Evolutionary conservation across 2,329 filamentous ascomycete species (phyloP), one percentile per base, ranked within the genome.

Genomic region (Cercospora zeina): DNA sequence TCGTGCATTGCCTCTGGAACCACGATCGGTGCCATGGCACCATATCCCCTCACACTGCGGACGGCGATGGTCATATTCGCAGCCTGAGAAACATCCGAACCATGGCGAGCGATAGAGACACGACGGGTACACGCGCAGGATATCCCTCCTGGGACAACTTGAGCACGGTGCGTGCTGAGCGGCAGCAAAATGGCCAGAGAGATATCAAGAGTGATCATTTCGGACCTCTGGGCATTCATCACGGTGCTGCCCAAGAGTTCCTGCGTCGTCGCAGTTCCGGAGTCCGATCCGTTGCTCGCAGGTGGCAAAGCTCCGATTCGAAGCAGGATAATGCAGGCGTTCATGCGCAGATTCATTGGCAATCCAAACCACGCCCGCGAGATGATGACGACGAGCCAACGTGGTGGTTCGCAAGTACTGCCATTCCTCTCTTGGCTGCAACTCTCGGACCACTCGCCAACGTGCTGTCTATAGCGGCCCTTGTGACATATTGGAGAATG

Each of bases 391-490:
- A 72, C 27, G 69, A 73, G 53, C 68, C 72, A 36, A 67, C 72
- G 58, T 75, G 73, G 73, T 75, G 73, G 73, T 75, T 75, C 55
- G 73, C 73, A 4, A 71, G 70, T 16, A 75, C 72, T 3, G 73
- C 72, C 16, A 74, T 75, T 13, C 73, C 73, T 33, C 85, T 97
- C 72, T 83, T 95, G 10, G 91, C 92, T 1, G 92, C 91, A 34
- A 91, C 92, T 0, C 83, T 95, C 2, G 91, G 91, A 0, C 93
- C 93, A 0, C 84, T 96, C 9, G 93, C 93, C 2, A 96, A 93
- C 62, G 87, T 95, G 31, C 89, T 95, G 76, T 93, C 89, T 61
- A 91, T 96, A 62, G 91, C 89, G 64, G 90, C 92, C 7, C 81
- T 96, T n/a, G 90, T 91, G 1, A 87, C 86, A 30, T 85, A 85